phyloP scores from a whole-genome alignment of 768 basidiomycete genomes.

The Cystofilobasidium bisporidii region DNA sequence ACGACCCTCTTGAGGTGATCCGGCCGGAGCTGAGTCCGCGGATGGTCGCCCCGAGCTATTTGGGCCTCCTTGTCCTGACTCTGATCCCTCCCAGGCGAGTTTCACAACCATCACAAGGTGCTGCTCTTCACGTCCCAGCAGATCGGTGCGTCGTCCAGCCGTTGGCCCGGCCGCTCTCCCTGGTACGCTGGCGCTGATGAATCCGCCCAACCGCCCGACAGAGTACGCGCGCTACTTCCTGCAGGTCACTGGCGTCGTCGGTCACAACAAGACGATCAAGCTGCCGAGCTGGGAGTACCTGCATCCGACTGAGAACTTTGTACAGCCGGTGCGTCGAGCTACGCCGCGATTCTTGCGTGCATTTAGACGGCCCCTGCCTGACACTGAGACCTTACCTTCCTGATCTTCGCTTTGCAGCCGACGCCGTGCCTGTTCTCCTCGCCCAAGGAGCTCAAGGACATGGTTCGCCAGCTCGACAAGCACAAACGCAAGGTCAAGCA shows the following conservation, averaged over 20 bases:
- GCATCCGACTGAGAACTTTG: conserved; percentile 45
- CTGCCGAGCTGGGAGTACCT: conserved; percentile 71
- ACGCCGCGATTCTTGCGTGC: no score
- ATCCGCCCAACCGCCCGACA: neutral
- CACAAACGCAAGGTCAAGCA: conserved; percentile 69
- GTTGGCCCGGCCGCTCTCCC: neutral
- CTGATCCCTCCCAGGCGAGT: conserved; percentile 29
- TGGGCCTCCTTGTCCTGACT: neutral
- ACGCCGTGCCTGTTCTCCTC: conserved; percentile 49
- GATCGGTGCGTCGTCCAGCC: conserved; percentile 39
- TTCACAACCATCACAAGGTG: conserved; percentile 63
- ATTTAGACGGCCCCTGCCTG: no score
- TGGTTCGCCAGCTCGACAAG: conserved; percentile 58
- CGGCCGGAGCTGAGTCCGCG: no score
- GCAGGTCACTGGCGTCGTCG: conserved; percentile 59
- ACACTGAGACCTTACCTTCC: neutral
- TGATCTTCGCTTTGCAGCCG: neutral
- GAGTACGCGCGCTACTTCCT: conserved; percentile 81
- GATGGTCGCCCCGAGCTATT: no score
- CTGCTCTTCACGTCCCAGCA: conserved; percentile 73
- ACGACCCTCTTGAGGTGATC: no score
- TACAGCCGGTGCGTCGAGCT: neutral
- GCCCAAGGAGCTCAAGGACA: conserved; percentile 50
- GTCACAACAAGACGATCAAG: conserved; percentile 48
- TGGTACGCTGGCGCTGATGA: neutral